Evolutionary conservation across 2,329 filamentous ascomycete genomes (phyloP), one percentile per base, ranked within the genome.

Genomic region (Byssochlamys sp.): DNA sequence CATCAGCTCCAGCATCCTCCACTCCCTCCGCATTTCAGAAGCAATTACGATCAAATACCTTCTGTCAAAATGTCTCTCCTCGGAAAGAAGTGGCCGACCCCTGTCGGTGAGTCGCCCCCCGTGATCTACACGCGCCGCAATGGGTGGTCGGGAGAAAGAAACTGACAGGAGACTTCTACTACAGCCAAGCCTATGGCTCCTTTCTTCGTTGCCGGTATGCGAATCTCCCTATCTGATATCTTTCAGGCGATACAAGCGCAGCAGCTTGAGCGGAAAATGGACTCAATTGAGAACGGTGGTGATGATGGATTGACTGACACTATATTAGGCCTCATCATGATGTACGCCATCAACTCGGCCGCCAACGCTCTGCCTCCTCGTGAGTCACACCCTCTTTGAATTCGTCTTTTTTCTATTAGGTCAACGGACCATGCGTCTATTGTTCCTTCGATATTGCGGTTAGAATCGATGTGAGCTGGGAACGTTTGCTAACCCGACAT

Each of bases 161-260:
- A 66, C 67, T 72, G 61, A 74, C 69, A 57, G 65, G 57, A 59
- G 58, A 56, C 33, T 58, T 55, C 55, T 63, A 59, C 51, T 71
- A 75, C 73, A 97, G 92, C 90, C 80, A 84, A 84, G 82, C 91
- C 92, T 69, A 86, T 95, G 86, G 85, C 84, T 76, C 92, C 92
- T 68, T 97, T 97, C 85, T 94, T 91, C 82, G 82, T 83, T 77
- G 92, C 92, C 75, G 91, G 92, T 96, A 94, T 73, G 89, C 81
- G 56, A 52, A 56, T 60, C 53, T 35, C 45, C 29, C 39, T 50
- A n/a, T 57, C 48, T 48, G 53, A 11, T 52, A 26, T 60, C 49
- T 26, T 35, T 50, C 14, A 7, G n/a, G 27, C 28, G 19, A 6
- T 53, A 39, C 11, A 45, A 26, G 31, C 28, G 53, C 28, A 27